Conservation (phyloP, 768 basidiomycete species). For the Infundibulicybe gibba region DNA sequence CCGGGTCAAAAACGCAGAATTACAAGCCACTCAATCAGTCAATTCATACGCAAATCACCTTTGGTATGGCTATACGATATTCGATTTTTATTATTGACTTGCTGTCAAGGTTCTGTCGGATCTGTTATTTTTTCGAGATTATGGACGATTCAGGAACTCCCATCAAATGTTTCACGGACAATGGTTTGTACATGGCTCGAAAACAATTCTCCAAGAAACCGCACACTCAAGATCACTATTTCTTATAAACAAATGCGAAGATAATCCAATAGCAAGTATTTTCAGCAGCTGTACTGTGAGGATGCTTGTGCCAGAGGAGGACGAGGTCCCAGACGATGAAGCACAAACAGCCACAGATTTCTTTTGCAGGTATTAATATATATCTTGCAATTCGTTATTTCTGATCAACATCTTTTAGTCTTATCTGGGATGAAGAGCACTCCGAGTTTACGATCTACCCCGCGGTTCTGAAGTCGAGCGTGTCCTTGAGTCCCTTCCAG, state of each 20-base stretch:
- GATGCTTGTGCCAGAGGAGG: conserved; percentile 33
- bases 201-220: conserved; percentile 63
- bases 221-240: conserved; percentile 62
- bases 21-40: conserved; percentile 37
- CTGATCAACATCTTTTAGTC: conserved; percentile 25
- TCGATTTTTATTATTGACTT: background rate
- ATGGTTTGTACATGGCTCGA: conserved; percentile 66
- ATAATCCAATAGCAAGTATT: conserved; percentile 52
- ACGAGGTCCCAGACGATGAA: conserved; percentile 44
- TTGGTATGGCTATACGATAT: conserved; percentile 40
- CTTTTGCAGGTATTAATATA: conserved; percentile 46
- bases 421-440: conserved; percentile 46
- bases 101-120: conserved; percentile 60
- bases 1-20: conserved; percentile 35
- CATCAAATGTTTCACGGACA: conserved; percentile 64
- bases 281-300: conserved; percentile 53
- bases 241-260: conserved; percentile 52
- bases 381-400: background rate
- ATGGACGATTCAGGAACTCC: conserved; percentile 10
- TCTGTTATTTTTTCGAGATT: conserved; percentile 58
- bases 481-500: conserved; percentile 21
- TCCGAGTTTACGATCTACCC: conserved; percentile 46
- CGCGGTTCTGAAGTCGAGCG: conserved; percentile 21
- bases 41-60: conserved; percentile 55
- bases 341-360: conserved; percentile 42